Percentiles rank a stretch among this genome's conserved stretches.
Evolutionary conservation across 2,329 filamentous ascomycete genomes (phyloP).

Genomic region (Penicillium fuscoglaucum): DNA sequence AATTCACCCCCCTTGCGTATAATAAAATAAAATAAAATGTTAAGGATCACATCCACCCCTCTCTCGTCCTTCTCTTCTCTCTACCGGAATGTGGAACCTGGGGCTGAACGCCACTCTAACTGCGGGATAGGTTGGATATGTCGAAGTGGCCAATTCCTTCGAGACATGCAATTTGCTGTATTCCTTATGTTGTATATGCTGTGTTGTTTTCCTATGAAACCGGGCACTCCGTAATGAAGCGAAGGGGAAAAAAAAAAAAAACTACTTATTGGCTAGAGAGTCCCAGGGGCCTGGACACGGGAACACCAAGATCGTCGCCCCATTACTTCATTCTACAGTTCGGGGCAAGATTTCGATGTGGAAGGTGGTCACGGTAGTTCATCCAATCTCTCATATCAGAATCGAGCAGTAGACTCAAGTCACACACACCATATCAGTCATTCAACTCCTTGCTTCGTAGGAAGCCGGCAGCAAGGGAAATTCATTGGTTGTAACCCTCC

Average conservation of each 20-base stretch:
- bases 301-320: conserved; percentile 10
- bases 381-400: neutral
- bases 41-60: neutral
- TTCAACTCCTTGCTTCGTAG: neutral
- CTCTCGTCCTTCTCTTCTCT: conserved; percentile 1
- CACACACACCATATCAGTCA: neutral
- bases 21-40: neutral
- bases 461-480: neutral
- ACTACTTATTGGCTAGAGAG: neutral
- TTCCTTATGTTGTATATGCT: neutral
- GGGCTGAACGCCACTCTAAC: conserved; percentile 24
- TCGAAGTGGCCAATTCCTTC: neutral
- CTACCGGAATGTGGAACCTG: conserved; percentile 23
- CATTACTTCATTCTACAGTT: conserved; percentile 12
- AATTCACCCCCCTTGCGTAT: conserved; percentile 6
- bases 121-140: conserved; percentile 2
- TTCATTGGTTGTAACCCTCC: neutral
- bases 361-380: neutral
- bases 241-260: neutral
- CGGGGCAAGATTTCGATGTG: neutral
- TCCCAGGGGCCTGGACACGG: conserved; percentile 20
- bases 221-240: neutral
- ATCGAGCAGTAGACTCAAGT: neutral
- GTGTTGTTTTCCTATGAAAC: neutral
- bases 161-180: neutral